Percentiles rank a stretch among this genome's conserved stretches.
Conservation (phyloP, 371 early-diverging fungal genomes). For the Haplosporangium sp. region DNA sequence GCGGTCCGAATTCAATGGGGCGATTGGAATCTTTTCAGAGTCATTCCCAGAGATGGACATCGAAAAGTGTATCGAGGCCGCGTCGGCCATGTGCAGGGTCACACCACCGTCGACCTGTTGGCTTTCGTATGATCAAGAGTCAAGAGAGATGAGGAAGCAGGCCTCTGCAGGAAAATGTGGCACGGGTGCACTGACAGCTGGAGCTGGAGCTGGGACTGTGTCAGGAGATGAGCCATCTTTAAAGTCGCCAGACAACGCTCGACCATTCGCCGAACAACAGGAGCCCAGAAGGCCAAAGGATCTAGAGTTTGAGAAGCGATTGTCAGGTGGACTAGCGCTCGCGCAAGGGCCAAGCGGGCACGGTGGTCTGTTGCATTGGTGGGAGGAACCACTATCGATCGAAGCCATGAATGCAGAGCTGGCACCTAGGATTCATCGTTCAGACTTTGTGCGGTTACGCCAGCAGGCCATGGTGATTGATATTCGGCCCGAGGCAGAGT, state of each 20-base stretch:
- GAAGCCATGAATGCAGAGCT: slow-evolving; percentile 67
- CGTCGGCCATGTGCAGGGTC: slow-evolving; percentile 75
- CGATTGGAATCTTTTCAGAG: slow-evolving; percentile 71
- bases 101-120: slow-evolving; percentile 66
- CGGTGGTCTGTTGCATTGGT: slow-evolving; percentile 61
- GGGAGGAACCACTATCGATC: slow-evolving; percentile 66
- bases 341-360: not conserved
- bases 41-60: slow-evolving; percentile 79
- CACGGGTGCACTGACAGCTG: not conserved
- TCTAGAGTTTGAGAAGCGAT: slow-evolving; percentile 25
- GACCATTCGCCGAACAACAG: slow-evolving; percentile 8
- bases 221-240: not conserved
- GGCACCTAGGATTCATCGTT: slow-evolving; percentile 66
- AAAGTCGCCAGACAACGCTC: not conserved
- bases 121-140: slow-evolving; percentile 52
- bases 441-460: slow-evolving; percentile 63
- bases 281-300: slow-evolving; percentile 19
- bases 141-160: slow-evolving; percentile 32
- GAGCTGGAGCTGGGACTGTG: slow-evolving; percentile 1
- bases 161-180: slow-evolving; percentile 6
- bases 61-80: slow-evolving; percentile 74
- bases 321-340: slow-evolving; percentile 29
- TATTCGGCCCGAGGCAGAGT: slow-evolving; percentile 70
- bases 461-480: slow-evolving; percentile 69
- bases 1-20: slow-evolving; percentile 74